Conservation (phyloP, 257 asterid genomes). For the Haberlea rhodopensis region DNA sequence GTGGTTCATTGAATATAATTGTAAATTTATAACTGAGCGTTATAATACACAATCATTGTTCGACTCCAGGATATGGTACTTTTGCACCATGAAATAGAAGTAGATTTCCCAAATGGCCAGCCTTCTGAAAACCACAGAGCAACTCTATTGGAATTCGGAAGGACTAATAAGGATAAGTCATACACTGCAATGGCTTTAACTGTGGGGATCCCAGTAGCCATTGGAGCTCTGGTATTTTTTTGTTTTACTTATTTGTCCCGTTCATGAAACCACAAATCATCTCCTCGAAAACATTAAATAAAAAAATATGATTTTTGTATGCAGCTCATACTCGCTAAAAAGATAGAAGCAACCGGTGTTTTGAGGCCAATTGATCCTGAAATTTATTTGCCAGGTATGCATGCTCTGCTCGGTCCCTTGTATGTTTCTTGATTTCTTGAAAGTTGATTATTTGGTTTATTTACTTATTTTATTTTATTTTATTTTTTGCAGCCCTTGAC, state of each 20-base stretch:
- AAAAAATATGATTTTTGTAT: neutral
- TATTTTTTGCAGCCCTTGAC: constrained; percentile 59
- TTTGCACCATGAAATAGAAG: constrained; percentile 85
- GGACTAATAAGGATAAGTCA: constrained; percentile 42
- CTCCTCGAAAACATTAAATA: neutral
- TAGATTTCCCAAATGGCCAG: constrained; percentile 59
- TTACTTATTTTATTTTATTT: neutral
- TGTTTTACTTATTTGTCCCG: constrained; percentile 7
- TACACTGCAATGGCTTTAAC: constrained; percentile 88
- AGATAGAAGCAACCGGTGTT: constrained; percentile 61
- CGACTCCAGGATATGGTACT: constrained; percentile 80
- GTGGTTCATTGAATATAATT: neutral
- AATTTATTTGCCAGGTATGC: constrained; percentile 74
- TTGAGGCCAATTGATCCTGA: constrained; percentile 75
- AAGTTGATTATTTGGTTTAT: neutral
- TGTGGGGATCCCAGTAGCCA: constrained; percentile 94
- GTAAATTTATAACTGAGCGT: neutral
- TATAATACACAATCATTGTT: neutral
- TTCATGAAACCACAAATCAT: neutral
- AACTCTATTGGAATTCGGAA: constrained; percentile 78
- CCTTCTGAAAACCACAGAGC: constrained; percentile 62
- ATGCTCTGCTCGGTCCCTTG: constrained; percentile 14
- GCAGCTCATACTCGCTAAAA: constrained; percentile 70
- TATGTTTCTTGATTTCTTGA: neutral
- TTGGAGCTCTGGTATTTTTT: constrained; percentile 83